Conservation (phyloP, 1,284 basidiomycete genomes). For the Tilletia walkeri region DNA sequence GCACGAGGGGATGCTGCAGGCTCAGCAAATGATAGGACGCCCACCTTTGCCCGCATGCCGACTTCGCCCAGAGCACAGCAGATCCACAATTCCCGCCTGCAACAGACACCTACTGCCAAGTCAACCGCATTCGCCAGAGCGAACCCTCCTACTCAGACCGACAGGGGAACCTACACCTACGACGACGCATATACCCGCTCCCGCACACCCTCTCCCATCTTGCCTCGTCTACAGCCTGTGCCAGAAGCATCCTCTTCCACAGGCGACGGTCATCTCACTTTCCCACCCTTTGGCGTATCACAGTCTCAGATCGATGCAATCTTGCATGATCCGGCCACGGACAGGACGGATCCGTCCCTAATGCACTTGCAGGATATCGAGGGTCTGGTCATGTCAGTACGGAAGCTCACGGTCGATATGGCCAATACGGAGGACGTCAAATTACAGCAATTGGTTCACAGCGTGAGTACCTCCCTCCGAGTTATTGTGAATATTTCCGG, state of each 20-base stretch:
- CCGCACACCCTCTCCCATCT: conserved; percentile 6
- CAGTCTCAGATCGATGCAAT: conserved; percentile 6
- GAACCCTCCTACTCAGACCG: background rate
- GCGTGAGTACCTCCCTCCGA: background rate
- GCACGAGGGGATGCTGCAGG: no score
- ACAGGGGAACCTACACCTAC: background rate
- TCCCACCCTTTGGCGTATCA: conserved; percentile 15
- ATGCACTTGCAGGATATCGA: conserved; percentile 8
- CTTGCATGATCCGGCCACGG: conserved; percentile 9
- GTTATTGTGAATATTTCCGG: no score
- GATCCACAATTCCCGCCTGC: no score
- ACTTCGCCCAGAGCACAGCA: no score
- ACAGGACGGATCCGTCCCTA: background rate
- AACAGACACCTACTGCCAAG: no score
- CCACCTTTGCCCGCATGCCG: no score
- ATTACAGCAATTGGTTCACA: conserved; percentile 5
- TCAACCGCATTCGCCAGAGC: no score
- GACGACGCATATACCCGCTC: conserved; percentile 1
- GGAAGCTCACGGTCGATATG: background rate
- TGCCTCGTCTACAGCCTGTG: background rate
- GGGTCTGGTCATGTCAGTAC: background rate
- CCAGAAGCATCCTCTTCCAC: background rate
- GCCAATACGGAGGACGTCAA: conserved; percentile 12
- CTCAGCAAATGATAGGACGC: no score
- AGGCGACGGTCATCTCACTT: background rate